Evolutionary conservation across 306 rosid species (phyloP).

Genomic region (Quercus parvula): DNA sequence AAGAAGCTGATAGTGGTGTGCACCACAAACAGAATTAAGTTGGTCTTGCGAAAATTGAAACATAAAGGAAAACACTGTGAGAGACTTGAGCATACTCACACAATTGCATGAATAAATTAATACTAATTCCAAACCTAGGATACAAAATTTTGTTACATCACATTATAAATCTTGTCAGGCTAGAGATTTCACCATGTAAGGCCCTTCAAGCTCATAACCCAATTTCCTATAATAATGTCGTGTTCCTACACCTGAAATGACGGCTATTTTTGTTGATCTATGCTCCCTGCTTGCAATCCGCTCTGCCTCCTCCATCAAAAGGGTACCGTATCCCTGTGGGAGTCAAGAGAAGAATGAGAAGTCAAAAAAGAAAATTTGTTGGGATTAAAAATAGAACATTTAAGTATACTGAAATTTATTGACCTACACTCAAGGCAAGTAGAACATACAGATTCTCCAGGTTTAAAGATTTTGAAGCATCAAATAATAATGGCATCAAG

Average conservation of each 20-base stretch:
- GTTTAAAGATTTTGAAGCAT: not conserved
- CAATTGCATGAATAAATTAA: not conserved
- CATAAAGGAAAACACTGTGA: too few species aligned
- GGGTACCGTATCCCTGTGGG: slow-evolving; percentile 90
- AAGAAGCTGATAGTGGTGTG: too few species aligned
- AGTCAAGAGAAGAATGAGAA: not conserved
- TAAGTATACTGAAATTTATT: not conserved
- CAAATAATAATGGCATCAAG: not conserved
- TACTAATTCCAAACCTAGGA: slow-evolving; percentile 17
- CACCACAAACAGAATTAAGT: too few species aligned
- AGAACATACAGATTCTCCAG: not conserved
- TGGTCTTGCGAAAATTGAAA: too few species aligned
- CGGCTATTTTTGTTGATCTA: slow-evolving; percentile 75
- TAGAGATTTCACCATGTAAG: slow-evolving; percentile 91
- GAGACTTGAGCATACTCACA: too few species aligned
- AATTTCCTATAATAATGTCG: slow-evolving; percentile 89
- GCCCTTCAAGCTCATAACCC: slow-evolving; percentile 96
- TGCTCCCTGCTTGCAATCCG: slow-evolving; percentile 75
- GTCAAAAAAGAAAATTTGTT: not conserved
- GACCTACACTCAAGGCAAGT: not conserved
- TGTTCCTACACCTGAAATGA: slow-evolving; percentile 95
- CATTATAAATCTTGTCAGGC: slow-evolving; percentile 18
- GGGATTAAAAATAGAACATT: not conserved
- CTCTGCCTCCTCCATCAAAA: slow-evolving; percentile 97
- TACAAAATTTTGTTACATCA: slow-evolving; percentile 39